Conservation (phyloP, 2,329 filamentous ascomycete genomes). For the Fusarium caatingaense region DNA sequence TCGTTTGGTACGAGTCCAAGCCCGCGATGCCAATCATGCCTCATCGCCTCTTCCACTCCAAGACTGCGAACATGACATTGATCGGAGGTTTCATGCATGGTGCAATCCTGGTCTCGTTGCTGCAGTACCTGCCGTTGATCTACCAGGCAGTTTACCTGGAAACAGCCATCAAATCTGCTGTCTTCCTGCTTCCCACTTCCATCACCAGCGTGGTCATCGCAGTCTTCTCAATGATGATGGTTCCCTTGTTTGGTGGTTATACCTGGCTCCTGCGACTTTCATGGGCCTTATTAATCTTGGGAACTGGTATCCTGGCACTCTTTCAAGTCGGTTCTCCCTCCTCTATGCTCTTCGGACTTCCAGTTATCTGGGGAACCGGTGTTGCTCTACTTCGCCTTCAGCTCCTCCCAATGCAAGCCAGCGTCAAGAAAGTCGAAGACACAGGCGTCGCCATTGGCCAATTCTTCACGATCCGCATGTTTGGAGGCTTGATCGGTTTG, state of each 20-base stretch:
- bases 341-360: conserved; percentile 9
- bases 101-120: conserved; percentile 5
- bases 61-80: conserved; percentile 26
- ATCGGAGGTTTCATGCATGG: conserved; percentile 18
- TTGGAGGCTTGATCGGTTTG: conserved; percentile 2
- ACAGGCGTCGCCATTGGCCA: conserved; percentile 18
- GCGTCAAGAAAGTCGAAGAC: conserved; percentile 9
- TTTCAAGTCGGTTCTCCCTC: not conserved
- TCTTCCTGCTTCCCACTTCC: conserved; percentile 2
- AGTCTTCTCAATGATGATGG: conserved; percentile 26
- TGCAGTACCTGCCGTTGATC: conserved; percentile 14
- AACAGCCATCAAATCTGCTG: conserved; percentile 10
- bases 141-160: conserved; percentile 19
- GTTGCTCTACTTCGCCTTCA: conserved; percentile 13
- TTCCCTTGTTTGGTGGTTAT: conserved; percentile 14
- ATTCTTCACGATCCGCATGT: conserved; percentile 14
- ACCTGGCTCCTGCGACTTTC: conserved; percentile 10
- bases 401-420: conserved; percentile 17
- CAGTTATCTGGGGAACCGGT: conserved; percentile 14
- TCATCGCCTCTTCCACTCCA: conserved; percentile 10
- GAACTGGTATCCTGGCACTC: conserved; percentile 8
- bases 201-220: conserved; percentile 13
- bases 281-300: conserved; percentile 1
- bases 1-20: conserved; percentile 12
- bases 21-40: conserved; percentile 19